These are phyloP conservation scores for Ziziphus jujuba DNA, from an alignment of 306 rosid species.

Conservation along the genomic window DNA sequence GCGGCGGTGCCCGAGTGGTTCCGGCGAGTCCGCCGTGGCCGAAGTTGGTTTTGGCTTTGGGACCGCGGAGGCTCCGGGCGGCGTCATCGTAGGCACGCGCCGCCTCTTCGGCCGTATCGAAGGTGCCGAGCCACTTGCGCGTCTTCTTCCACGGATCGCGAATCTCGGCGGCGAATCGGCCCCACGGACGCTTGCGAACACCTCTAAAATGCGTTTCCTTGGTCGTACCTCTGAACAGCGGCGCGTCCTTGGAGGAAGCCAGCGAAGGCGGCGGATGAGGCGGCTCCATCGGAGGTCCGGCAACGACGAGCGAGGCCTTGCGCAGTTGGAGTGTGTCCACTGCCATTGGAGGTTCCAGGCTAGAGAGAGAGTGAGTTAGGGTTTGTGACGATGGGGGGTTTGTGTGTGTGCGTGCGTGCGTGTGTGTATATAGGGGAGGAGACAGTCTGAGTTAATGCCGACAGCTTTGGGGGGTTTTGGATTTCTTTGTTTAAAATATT, in stretches of 20 bases:
- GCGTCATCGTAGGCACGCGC: constrained; percentile 71
- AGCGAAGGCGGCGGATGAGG: constrained; percentile 17
- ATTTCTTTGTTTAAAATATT: not conserved
- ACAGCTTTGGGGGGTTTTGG: constrained; percentile 28
- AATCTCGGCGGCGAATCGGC: constrained; percentile 69
- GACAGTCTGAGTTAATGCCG: constrained; percentile 58
- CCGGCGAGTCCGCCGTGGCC: constrained; percentile 14
- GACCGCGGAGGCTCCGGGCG: constrained; percentile 56
- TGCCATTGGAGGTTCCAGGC: constrained; percentile 24
- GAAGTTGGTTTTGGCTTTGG: constrained; percentile 69
- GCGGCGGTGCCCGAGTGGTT: not conserved
- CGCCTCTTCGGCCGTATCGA: constrained; percentile 70
- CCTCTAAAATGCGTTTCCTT: constrained; percentile 53
- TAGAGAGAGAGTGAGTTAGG: constrained; percentile 23
- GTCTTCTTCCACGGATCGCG: constrained; percentile 69
- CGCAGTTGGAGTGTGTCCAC: constrained; percentile 31
- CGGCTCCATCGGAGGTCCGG: not conserved
- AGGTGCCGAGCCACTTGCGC: constrained; percentile 75
- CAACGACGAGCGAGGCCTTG: constrained; percentile 13
- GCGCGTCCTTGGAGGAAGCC: not conserved
- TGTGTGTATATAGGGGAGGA: constrained; percentile 43
- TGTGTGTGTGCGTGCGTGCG: too few relatives aligned
- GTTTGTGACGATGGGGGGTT: constrained; percentile 11
- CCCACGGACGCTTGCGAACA: constrained; percentile 73
- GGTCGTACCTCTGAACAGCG: not conserved